These are phyloP conservation scores for Dothidotthia symphoricarpi DNA, from an alignment of 2,329 filamentous ascomycete species.

Conservation along the genomic window DNA sequence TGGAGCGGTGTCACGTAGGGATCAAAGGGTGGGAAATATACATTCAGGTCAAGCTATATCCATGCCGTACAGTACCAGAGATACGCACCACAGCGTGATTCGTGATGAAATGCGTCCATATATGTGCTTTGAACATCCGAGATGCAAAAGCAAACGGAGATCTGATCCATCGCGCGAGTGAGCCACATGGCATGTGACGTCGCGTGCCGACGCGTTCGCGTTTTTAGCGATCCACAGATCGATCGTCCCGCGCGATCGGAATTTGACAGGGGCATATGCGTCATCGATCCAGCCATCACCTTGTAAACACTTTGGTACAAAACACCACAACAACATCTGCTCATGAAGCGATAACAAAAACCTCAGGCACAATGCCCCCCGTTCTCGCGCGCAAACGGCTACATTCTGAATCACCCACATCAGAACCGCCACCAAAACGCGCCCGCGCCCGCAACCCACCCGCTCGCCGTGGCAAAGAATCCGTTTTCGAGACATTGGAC, in stretches of 20 bases:
- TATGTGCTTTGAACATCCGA: no score
- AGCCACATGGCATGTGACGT: conserved; percentile 13
- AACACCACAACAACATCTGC: background rate
- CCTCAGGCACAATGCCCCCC: conserved; percentile 59
- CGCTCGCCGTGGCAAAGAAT: conserved; percentile 34
- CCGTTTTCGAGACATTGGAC: conserved; percentile 48
- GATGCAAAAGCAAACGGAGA: no score
- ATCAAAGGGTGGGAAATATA: no score
- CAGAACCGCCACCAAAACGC: conserved; percentile 33
- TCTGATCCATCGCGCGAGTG: no score
- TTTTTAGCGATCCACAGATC: conserved; percentile 13
- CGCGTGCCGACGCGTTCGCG: conserved; percentile 16
- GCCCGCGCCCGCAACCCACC: conserved; percentile 16
- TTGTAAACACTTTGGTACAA: no score
- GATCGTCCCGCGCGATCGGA: conserved; percentile 21
- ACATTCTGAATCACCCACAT: conserved; percentile 49
- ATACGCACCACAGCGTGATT: no score
- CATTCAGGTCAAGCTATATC: no score
- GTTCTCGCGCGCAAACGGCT: conserved; percentile 65
- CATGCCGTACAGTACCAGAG: no score
- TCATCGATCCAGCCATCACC: conserved; percentile 21
- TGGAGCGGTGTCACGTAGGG: no score
- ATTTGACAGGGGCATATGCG: conserved; percentile 18
- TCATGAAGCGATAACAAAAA: conserved; percentile 4
- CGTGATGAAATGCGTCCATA: no score